Evolutionary conservation across 2,329 filamentous ascomycete species (phyloP).

Genomic region (Diaporthe capsici): DNA sequence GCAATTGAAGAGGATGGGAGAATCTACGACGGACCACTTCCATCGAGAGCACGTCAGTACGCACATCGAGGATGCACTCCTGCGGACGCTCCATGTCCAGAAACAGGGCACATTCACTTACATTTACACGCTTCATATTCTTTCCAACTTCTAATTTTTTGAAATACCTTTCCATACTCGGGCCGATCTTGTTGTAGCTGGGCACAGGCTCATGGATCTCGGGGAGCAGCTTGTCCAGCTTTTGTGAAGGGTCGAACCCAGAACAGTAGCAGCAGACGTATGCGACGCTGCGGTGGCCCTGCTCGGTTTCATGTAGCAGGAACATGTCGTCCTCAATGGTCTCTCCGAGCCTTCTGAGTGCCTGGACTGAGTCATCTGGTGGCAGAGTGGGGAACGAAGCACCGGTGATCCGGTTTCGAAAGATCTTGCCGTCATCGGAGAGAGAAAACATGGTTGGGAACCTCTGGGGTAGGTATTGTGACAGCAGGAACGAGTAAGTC

Average conservation of each 20-base stretch:
- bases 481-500: constrained; percentile 62
- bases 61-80: constrained; percentile 9
- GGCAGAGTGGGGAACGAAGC: constrained; percentile 48
- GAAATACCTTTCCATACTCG: constrained; percentile 70
- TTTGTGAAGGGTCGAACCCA: constrained; percentile 65
- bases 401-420: constrained; percentile 59
- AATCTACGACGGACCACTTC: constrained; percentile 65
- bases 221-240: constrained; percentile 62
- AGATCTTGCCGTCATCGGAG: constrained; percentile 47
- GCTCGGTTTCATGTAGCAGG: constrained; percentile 58
- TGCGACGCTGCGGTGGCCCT: constrained; percentile 60
- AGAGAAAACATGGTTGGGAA: constrained; percentile 64
- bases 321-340: constrained; percentile 70
- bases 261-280: constrained; percentile 67
- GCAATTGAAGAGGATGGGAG: constrained; percentile 57
- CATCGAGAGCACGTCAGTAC: background rate
- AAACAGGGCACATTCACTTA: constrained; percentile 47
- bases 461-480: constrained; percentile 61
- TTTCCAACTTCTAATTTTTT: constrained; percentile 61
- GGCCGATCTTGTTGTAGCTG: constrained; percentile 66
- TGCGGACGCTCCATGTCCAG: too few species aligned
- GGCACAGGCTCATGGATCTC: constrained; percentile 69
- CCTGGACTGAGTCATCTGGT: constrained; percentile 49
- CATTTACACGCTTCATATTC: constrained; percentile 65
- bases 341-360: constrained; percentile 60